phyloP scores from a whole-genome alignment of 225 moss, liverwort and hornwort species.

The Pseudisothecium myosuroides region DNA sequence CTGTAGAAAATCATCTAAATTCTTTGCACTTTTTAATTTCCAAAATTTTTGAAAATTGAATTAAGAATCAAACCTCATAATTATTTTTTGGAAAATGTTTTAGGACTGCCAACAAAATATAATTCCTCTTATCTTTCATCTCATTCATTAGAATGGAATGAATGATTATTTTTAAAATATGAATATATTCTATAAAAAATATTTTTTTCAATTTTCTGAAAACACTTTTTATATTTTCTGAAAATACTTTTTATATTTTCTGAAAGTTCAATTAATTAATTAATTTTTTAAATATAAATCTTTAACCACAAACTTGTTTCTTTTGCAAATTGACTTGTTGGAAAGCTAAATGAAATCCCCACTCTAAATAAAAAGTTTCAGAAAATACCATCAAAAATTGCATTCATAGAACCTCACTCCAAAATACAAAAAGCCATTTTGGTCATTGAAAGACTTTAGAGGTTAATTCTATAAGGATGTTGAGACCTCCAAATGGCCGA shows the following conservation, averaged over 20 bases:
- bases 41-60: background rate
- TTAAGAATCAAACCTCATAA: background rate
- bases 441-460: background rate
- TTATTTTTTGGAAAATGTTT: fast-evolving
- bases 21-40: fast-evolving
- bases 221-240: fast-evolving
- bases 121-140: background rate
- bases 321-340: background rate
- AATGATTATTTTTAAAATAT: background rate
- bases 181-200: too few relatives aligned
- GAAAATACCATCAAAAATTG: background rate
- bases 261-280: background rate
- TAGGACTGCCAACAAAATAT: fast-evolving
- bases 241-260: background rate
- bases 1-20: background rate
- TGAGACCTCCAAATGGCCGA: fast-evolving
- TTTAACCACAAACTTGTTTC: background rate
- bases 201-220: background rate
- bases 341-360: background rate
- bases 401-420: background rate
- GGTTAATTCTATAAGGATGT: fast-evolving
- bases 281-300: too few relatives aligned
- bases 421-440: background rate
- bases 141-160: background rate
- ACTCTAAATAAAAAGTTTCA: background rate